Evolutionary conservation across 768 basidiomycete species (phyloP), one percentile per base, ranked within the genome.

Genomic region (Trametes coccinea): DNA sequence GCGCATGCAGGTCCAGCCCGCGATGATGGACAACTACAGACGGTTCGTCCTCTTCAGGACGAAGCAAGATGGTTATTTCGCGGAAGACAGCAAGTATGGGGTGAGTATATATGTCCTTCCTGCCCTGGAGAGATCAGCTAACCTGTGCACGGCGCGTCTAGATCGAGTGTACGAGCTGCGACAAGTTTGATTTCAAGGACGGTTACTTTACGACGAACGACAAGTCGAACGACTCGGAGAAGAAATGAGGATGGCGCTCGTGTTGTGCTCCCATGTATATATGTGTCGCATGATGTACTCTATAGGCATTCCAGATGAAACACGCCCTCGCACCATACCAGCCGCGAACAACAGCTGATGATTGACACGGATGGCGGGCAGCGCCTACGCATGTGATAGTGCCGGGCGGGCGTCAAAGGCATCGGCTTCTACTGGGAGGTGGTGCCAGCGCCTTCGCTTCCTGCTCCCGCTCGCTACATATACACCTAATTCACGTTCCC

Each of bases 1-100:
- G 30, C 67, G 66, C 43, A 82, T 90, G 77, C 86, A 88, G 65
- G 71, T 74, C 46, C 88, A 91, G 61, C 88, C 86, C n/a, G 72
- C 67, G 27, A 76, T 90, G 39, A 85, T 88, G 82, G 73, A 78
- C 49, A 67, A 77, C 33, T 85, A 86, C 67, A 82, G 90, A 30
- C 82, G 90, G 30, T 92, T 82, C 72, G 83, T 89, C 10, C 78
- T 89, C 1, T 73, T 92, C 40, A 79, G 70, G 29, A 69, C 66
- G 75, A 76, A 61, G 44, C 53, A 39, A 8, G 80, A 63, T 62
- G 57, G 10, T 27, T 44, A 29, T 44, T 41, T 67, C 59, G 62
- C 33, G 60, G 47, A 53, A 16, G 70, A 77, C 46, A 45, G 57
- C 41, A 71, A 69, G 48, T 70, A 76, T 60, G 85, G 82, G 60